Base-by-base conservation (phyloP, 768 basidiomycete species). In the Neoboletus brunneissimus region DNA sequence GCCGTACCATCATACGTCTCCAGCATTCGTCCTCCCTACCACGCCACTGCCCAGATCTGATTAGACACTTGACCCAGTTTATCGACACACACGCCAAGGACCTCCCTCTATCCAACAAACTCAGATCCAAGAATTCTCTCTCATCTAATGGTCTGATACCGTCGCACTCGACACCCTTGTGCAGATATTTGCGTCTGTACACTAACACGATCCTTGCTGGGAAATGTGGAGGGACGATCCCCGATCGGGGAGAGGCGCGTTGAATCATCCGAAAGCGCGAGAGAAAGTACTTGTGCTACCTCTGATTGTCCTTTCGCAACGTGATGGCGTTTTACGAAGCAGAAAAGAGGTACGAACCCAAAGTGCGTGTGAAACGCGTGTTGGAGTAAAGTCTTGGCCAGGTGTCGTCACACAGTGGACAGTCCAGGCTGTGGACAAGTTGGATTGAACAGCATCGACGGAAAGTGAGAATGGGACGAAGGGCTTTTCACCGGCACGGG, bases 231-330 rank as follows among this genome's bases (percentile, higher is more conserved):
- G 48, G n/a, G 11, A 18, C n/a, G n/a, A 72, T 63, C 60, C 58
- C 53, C 1, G 48, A 60, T 11, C 52, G 35, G 9, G 40, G 42
- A 16, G 51, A 44, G 16, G 42, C 41, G 7, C 45, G 15, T 3
- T 71, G 43, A 61, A 41, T 32, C 58, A 53, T n/a, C 71, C 98
- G 45, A 94, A 98, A 70, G 76, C 79, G 6, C 72, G 91, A 56
- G 93, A 99, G 73, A 88, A 87, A 63, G 73, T 83, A 29, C 64
- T 92, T 27, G 85, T 87, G 16, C 63, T 88, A 23, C 98, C 75
- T 93, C 48, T 99, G 96, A 96, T 77, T 94, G 59, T 77, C 79
- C 20, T 86, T 83, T 68, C 85, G 94, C 38, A 78, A 83, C 55
- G 77, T 83, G 0, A 76, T 91, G 51, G 77, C 85, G 10, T 98